Percentiles rank a stretch among this genome's conserved stretches.
Evolutionary conservation across 2,329 filamentous ascomycete genomes (phyloP).

Genomic region (Orbilia javanica): DNA sequence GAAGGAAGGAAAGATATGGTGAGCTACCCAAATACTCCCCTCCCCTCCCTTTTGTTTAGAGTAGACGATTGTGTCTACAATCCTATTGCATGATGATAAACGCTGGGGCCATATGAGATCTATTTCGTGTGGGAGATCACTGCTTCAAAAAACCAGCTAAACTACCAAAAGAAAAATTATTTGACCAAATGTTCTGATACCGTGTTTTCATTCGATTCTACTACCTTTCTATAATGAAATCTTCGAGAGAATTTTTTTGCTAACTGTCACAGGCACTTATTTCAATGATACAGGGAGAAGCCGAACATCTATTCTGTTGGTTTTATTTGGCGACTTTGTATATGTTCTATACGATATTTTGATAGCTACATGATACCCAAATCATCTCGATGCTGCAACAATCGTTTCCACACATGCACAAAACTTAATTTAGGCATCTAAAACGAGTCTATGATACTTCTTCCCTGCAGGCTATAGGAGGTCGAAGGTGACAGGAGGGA

Average conservation of each 20-base stretch:
- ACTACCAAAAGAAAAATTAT: constrained; percentile 24
- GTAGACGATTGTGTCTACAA: neutral
- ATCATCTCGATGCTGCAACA: neutral
- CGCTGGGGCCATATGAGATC: constrained; percentile 59
- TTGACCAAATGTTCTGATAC: constrained; percentile 51
- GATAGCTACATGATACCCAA: neutral
- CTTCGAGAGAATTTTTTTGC: neutral
- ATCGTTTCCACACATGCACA: neutral
- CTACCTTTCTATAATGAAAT: neutral
- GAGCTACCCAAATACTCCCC: neutral
- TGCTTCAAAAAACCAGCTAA: constrained; percentile 57
- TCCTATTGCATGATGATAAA: constrained; percentile 37
- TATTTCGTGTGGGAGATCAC: constrained; percentile 35
- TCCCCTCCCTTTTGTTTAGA: neutral
- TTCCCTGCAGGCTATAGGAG: neutral
- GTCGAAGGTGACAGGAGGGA: neutral
- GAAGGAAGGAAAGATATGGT: neutral
- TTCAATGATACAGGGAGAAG: neutral
- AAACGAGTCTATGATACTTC: neutral
- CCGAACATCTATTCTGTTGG: neutral
- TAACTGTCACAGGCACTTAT: too few relatives aligned
- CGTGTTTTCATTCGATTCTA: neutral
- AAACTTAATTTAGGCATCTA: neutral
- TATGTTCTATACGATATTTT: neutral
- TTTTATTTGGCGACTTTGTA: neutral